A percentile compares a stretch with the other conserved stretches of the same genome.
Conservation (phyloP, 2,329 filamentous ascomycete species). For the Lecanoromycetidae sp. region DNA sequence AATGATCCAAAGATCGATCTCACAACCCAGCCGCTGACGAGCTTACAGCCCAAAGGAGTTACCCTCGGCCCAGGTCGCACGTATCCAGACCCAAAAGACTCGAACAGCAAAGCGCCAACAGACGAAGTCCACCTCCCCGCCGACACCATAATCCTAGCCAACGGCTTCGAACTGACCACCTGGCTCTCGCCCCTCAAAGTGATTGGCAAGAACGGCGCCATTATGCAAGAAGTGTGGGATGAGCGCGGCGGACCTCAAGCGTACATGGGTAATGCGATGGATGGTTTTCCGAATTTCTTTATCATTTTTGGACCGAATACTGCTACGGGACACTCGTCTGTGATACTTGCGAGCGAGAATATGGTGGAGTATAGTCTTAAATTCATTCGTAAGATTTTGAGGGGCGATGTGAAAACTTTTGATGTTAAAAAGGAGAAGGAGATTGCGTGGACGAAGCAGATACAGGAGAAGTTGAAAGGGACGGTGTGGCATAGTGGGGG, state of each 20-base stretch:
- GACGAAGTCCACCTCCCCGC: constrained; percentile 29
- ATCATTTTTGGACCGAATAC: constrained; percentile 53
- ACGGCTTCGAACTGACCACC: constrained; percentile 46
- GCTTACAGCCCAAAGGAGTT: constrained; percentile 38
- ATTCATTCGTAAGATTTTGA: constrained; percentile 43
- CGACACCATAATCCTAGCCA: constrained; percentile 50
- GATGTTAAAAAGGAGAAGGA: constrained; percentile 41
- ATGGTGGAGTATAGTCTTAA: constrained; percentile 48
- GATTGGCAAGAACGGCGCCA: constrained; percentile 38
- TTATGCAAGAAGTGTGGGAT: constrained; percentile 45
- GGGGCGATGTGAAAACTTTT: constrained; percentile 32
- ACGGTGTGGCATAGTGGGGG: constrained; percentile 37
- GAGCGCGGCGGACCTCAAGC: constrained; percentile 48
- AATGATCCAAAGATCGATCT: constrained; percentile 42
- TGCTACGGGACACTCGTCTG: constrained; percentile 48
- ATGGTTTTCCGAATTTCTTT: constrained; percentile 55
- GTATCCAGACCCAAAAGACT: constrained; percentile 28
- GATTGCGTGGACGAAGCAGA: constrained; percentile 34
- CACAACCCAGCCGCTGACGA: constrained; percentile 38
- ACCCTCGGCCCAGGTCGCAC: constrained; percentile 39
- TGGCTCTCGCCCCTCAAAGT: constrained; percentile 45
- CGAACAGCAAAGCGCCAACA: constrained; percentile 11
- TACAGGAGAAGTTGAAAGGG: constrained; percentile 36
- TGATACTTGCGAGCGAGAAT: constrained; percentile 50
- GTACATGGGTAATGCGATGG: constrained; percentile 47